Conservation (phyloP, 352 stramenopile genomes). For the Vaucheria bursata region DNA sequence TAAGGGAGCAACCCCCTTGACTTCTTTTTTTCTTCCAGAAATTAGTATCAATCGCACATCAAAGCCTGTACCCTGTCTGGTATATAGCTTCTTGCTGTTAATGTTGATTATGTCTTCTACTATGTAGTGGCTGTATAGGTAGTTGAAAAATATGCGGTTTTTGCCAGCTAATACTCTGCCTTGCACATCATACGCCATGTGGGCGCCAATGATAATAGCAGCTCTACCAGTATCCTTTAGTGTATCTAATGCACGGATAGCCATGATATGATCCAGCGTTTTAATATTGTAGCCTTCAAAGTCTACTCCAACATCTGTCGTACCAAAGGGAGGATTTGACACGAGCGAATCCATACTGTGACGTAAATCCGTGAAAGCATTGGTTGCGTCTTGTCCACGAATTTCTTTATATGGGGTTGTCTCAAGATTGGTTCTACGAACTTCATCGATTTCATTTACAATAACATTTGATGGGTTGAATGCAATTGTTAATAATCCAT, state of each 20-base stretch:
- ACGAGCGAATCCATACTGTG: neutral
- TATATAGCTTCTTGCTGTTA: neutral
- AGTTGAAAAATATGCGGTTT: neutral
- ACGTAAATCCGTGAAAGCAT: neutral
- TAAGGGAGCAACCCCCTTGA: neutral
- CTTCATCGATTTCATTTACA: neutral
- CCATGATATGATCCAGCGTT: neutral
- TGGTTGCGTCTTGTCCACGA: neutral
- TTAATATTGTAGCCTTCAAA: neutral
- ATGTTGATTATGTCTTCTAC: neutral
- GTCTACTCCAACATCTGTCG: neutral
- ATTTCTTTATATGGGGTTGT: neutral
- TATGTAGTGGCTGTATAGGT: neutral
- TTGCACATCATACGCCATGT: neutral
- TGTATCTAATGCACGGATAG: neutral
- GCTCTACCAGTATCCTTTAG: neutral
- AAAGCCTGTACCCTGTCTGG: neutral
- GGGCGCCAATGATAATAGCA: neutral
- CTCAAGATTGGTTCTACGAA: neutral
- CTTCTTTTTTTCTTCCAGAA: neutral
- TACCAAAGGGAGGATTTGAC: neutral
- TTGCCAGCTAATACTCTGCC: neutral
- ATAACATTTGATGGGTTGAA: neutral
- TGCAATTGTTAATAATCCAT: neutral
- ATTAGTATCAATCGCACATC: neutral